phyloP scores from a whole-genome alignment of 305 asterid species.

The Petunia hybrid region DNA sequence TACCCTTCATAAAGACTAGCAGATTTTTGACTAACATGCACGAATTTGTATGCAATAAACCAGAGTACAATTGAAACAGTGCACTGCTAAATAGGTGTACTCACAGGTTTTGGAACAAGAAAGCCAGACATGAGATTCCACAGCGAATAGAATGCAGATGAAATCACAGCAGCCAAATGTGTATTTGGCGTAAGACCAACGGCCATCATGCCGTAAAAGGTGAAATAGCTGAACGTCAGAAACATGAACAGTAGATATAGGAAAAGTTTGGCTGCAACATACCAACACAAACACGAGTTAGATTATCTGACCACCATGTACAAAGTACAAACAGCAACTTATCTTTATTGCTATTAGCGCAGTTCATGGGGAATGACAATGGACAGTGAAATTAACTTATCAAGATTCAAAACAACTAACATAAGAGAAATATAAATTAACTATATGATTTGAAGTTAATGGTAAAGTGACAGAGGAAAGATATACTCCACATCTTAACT shows the following conservation, averaged over 20 bases:
- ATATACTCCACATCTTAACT: background rate
- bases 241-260: conserved; percentile 63
- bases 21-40: background rate
- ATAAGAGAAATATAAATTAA: background rate
- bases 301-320: conserved; percentile 23
- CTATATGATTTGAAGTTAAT: background rate
- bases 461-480: conserved; percentile 22
- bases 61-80: background rate
- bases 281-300: conserved; percentile 9
- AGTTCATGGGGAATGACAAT: conserved; percentile 1
- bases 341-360: conserved; percentile 10
- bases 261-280: conserved; percentile 48
- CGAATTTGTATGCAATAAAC: background rate
- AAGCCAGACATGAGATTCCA: conserved; percentile 95
- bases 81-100: conserved; percentile 29
- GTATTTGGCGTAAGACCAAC: conserved; percentile 83
- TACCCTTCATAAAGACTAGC: background rate
- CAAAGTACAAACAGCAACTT: conserved; percentile 10
- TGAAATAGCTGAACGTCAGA: conserved; percentile 84
- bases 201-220: conserved; percentile 92
- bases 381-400: conserved; percentile 16
- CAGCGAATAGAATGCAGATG: conserved; percentile 85
- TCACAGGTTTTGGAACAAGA: conserved; percentile 89
- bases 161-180: conserved; percentile 72
- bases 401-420: conserved; percentile 12